These are phyloP conservation scores for Colletotrichum sidae DNA, from an alignment of 2,329 filamentous ascomycete species.

Conservation along the genomic window DNA sequence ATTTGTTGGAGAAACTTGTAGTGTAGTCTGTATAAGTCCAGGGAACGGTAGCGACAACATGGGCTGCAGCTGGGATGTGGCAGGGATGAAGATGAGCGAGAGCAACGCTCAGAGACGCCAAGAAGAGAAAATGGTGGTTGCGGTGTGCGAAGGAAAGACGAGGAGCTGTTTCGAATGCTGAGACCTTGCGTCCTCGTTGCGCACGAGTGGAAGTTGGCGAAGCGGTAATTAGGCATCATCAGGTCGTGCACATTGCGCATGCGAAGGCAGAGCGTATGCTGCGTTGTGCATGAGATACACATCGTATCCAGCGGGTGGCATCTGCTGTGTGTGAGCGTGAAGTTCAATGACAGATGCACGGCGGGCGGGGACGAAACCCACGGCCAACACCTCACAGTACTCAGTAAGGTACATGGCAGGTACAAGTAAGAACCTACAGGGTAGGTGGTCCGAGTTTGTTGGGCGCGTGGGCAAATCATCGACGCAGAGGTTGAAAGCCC, in stretches of 20 bases:
- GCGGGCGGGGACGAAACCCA: too few species aligned
- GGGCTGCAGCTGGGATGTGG: slow-evolving; percentile 17
- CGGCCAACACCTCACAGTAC: too few species aligned
- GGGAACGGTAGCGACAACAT: slow-evolving; percentile 28
- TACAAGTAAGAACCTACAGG: slow-evolving; percentile 6
- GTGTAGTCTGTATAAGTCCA: slow-evolving; percentile 3
- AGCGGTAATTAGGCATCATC: too few species aligned
- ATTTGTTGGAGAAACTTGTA: slow-evolving; percentile 3
- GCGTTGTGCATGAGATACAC: too few species aligned
- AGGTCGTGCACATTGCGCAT: too few species aligned
- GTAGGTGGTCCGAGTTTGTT: slow-evolving; percentile 8
- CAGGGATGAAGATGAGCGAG: slow-evolving; percentile 17
- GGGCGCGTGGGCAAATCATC: slow-evolving; percentile 9
- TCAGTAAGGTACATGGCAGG: background rate
- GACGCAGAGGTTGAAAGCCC: slow-evolving; percentile 11
- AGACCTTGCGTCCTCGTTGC: slow-evolving; percentile 3
- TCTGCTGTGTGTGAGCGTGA: too few species aligned
- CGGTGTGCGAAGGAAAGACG: slow-evolving; percentile 14
- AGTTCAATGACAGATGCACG: too few species aligned
- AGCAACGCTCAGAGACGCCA: slow-evolving; percentile 14
- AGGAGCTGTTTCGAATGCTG: slow-evolving; percentile 30
- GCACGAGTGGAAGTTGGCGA: too few species aligned
- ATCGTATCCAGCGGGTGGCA: too few species aligned
- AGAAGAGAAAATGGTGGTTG: slow-evolving; percentile 13
- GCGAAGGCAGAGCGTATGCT: too few species aligned